Evolutionary conservation across 768 basidiomycete genomes (phyloP).

Genomic region (Sistotremastrum niveocremeum): DNA sequence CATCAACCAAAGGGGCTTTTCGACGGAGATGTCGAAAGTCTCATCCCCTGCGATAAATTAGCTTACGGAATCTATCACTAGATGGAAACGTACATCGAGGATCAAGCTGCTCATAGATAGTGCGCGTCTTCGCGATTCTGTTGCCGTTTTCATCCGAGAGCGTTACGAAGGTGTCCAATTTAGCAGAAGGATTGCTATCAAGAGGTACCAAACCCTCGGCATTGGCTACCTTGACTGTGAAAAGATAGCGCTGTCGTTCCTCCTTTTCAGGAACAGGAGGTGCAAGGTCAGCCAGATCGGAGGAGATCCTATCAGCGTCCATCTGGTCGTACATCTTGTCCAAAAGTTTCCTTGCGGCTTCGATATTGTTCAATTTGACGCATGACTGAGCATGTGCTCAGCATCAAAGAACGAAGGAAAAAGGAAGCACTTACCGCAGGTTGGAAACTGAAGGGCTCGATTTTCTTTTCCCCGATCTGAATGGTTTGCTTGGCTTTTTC

Average conservation of each 20-base stretch:
- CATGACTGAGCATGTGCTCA: constrained; percentile 45
- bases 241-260: constrained; percentile 60
- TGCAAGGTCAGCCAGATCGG: constrained; percentile 37
- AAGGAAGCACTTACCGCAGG: constrained; percentile 29
- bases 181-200: constrained; percentile 66
- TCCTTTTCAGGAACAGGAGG: constrained; percentile 66
- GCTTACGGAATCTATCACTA: neutral
- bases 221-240: constrained; percentile 86
- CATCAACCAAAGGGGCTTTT: constrained; percentile 94
- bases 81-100: constrained; percentile 64
- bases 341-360: constrained; percentile 76
- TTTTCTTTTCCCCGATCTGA: constrained; percentile 67
- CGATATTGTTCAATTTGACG: constrained; percentile 96
- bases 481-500: constrained; percentile 75
- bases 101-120: constrained; percentile 79
- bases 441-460: constrained; percentile 90
- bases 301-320: constrained; percentile 75
- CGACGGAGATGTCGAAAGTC: constrained; percentile 88
- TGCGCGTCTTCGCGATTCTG: constrained; percentile 86
- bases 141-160: constrained; percentile 87
- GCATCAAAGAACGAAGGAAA: neutral
- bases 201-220: constrained; percentile 78
- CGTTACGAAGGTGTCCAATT: constrained; percentile 84
- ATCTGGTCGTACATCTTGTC: constrained; percentile 92
- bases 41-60: constrained; percentile 65